phyloP scores from a whole-genome alignment of 2,329 filamentous ascomycete genomes.

The Teratosphaeria nubilosa region DNA sequence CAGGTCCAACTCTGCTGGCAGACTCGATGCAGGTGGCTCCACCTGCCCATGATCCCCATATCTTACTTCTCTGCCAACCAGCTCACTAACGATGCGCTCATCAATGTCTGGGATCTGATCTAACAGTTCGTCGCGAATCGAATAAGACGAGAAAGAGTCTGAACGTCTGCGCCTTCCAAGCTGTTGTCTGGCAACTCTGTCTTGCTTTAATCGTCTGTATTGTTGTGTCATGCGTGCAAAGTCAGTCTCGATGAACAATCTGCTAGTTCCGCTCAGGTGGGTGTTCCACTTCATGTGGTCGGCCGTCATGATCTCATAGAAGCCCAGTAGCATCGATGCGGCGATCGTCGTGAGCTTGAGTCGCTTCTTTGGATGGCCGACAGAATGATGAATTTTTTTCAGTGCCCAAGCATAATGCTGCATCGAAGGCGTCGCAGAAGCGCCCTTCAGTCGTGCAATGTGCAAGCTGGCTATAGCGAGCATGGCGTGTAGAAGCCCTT shows the following conservation, averaged over 20 bases:
- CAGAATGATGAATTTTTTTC: conserved; percentile 64
- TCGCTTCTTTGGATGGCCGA: conserved; percentile 58
- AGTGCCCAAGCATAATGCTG: conserved; percentile 87
- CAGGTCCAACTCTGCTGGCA: conserved; percentile 46
- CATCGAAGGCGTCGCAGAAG: conserved; percentile 67
- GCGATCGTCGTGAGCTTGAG: conserved; percentile 75
- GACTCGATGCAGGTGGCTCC: conserved; percentile 25
- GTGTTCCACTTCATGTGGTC: conserved; percentile 95
- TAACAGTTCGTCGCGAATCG: conserved; percentile 17
- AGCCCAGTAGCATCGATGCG: conserved; percentile 74
- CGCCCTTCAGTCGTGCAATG: conserved; percentile 69
- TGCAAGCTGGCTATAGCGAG: conserved; percentile 79
- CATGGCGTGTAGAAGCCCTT: conserved; percentile 83
- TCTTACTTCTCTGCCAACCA: conserved; percentile 48
- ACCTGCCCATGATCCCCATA: conserved; percentile 50
- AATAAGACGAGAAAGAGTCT: background rate
- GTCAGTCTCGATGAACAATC: conserved; percentile 74
- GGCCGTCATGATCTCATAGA: conserved; percentile 89
- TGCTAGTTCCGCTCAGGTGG: conserved; percentile 74
- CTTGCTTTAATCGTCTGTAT: conserved; percentile 55
- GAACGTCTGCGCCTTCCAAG: conserved; percentile 3
- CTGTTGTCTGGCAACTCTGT: conserved; percentile 30
- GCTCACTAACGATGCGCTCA: conserved; percentile 45
- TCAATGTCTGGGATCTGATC: conserved; percentile 39
- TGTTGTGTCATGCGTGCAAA: conserved; percentile 62